Evolutionary conservation across 2,329 filamentous ascomycete genomes (phyloP), one percentile per base, ranked within the genome.

Genomic region (Dactylellina drechsleri): DNA sequence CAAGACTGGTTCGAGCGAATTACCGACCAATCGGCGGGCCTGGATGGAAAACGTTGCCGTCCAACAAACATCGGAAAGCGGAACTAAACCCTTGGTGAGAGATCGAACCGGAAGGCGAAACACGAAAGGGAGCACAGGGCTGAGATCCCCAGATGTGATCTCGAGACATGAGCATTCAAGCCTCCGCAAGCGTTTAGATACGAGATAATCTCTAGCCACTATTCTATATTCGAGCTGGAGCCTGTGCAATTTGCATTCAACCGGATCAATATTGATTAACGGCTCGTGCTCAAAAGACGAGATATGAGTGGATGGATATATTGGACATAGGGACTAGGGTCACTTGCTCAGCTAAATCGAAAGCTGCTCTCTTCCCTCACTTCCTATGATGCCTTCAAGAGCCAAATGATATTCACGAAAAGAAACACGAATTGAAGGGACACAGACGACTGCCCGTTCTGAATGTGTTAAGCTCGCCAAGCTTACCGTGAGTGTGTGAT

Each of bases 41-140:
- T 64, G 57, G 64, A 62, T 67, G 62, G 50, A 47, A 66, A 74
- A 67, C 62, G 70, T 74, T 74, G 70, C 52, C 40, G 49, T 20
- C 56, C 62, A 66, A 66, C 60, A 23, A 56, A 45, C 66, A 52
- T 45, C 66, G 58, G 66, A 57, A 66, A 56, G 47, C 60, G 68
- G 68, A 73, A 73, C 18, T 28, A 40, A 58, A 45, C 58, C 58
- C 60, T 66, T 47, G 54, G 41, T 66, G 23, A 53, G 47, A 66
- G 56, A 43, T 56, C 16, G 26, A 45, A 41, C 47, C 54, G 45
- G 65, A 61, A 40, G 56, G 26, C 26, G 40, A 60, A 56, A 59
- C 65, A 52, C 26, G 47, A 41, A 6, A 40, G 40, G 45, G 18
- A 60, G 56, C 31, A 41, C 49, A 57, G 50, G 65, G 66, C 66